These are phyloP conservation scores for Penicillium psychrosexuale DNA, from an alignment of 2,329 filamentous ascomycete species.

Conservation along the genomic window DNA sequence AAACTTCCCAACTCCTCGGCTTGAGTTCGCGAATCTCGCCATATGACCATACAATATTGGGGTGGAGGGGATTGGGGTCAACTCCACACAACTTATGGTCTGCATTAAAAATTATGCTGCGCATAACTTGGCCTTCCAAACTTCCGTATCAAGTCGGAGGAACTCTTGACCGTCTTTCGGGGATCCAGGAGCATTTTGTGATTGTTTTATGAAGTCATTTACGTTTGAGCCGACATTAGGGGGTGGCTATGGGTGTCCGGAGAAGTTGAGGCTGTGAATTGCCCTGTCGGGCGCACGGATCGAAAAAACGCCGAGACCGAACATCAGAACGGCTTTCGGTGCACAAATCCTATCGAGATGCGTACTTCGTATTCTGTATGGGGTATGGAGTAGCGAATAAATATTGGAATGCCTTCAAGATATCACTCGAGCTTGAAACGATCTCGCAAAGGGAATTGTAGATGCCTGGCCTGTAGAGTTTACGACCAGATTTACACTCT, in stretches of 20 bases:
- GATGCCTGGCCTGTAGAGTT: neutral
- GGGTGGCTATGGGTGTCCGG: neutral
- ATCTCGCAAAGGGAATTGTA: neutral
- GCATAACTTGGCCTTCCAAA: neutral
- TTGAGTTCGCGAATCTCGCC: neutral
- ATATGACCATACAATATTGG: neutral
- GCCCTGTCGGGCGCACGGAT: neutral
- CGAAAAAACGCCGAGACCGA: neutral
- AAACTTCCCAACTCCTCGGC: neutral
- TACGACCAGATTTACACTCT: neutral
- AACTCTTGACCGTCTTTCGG: neutral
- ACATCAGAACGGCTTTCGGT: neutral
- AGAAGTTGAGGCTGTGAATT: constrained; percentile 3
- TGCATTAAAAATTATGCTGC: neutral
- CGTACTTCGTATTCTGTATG: neutral
- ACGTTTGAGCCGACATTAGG: neutral
- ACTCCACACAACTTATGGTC: neutral
- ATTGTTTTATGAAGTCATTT: neutral
- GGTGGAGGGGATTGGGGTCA: neutral
- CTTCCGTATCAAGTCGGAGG: neutral
- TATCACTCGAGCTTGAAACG: neutral
- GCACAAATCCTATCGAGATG: neutral
- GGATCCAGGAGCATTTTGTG: neutral
- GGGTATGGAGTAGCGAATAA: neutral
- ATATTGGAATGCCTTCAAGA: too few relatives aligned